phyloP scores from a whole-genome alignment of 345 rosid species.

The Syzygium grande region DNA sequence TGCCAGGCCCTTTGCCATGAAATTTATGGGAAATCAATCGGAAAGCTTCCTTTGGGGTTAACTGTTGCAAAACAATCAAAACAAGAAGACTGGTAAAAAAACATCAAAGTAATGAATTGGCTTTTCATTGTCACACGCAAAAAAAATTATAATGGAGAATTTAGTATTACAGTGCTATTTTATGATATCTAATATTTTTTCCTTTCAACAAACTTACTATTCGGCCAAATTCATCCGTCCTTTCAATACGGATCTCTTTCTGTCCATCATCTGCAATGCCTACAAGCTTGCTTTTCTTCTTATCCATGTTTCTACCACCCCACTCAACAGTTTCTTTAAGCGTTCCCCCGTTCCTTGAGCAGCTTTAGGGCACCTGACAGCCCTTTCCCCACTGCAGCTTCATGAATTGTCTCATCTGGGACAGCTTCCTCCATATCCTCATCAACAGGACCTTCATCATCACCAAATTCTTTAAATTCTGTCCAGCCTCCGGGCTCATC shows the following conservation, averaged over 20 bases:
- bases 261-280: slow-evolving; percentile 51
- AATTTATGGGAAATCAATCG: slow-evolving; percentile 80
- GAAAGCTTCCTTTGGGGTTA: slow-evolving; percentile 94
- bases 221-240: slow-evolving; percentile 96
- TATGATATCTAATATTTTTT: not conserved
- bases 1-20: slow-evolving; percentile 98
- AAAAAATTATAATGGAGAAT: not conserved
- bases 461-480: slow-evolving; percentile 41
- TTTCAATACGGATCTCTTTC: slow-evolving; percentile 73
- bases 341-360: slow-evolving; percentile 88
- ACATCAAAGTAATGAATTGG: not conserved
- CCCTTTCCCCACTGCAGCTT: slow-evolving; percentile 83
- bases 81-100: not conserved
- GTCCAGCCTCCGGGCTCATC: slow-evolving; percentile 56
- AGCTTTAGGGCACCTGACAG: slow-evolving; percentile 78
- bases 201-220: slow-evolving; percentile 44
- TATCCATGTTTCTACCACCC: slow-evolving; percentile 99
- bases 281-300: slow-evolving; percentile 94
- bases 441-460: slow-evolving; percentile 34
- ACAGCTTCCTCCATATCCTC: slow-evolving; percentile 51
- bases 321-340: slow-evolving; percentile 84
- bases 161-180: not conserved
- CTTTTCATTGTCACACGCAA: not conserved
- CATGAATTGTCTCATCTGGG: slow-evolving; percentile 83
- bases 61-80: slow-evolving; percentile 21